Percentiles rank a stretch among this genome's conserved stretches.
phyloP scores from a whole-genome alignment of 257 asterid species.

The Solanum chilense region DNA sequence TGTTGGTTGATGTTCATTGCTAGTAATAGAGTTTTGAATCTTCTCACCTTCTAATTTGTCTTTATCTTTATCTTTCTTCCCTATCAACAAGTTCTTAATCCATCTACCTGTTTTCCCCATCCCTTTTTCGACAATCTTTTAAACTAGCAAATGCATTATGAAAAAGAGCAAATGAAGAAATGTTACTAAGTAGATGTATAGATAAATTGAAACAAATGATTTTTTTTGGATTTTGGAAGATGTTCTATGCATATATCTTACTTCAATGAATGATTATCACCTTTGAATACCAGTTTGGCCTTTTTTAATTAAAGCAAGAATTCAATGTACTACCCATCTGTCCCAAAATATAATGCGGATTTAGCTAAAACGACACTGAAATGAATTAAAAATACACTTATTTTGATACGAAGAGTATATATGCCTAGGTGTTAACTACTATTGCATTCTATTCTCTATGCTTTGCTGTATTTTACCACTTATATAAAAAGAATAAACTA shows the following conservation, averaged over 20 bases:
- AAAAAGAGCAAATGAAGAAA: not conserved
- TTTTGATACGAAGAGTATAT: not conserved
- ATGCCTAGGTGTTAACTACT: slow-evolving; percentile 1
- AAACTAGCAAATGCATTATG: not conserved
- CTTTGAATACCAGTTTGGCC: slow-evolving; percentile 24
- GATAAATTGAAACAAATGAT: slow-evolving; percentile 17
- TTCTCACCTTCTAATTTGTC: slow-evolving; percentile 7
- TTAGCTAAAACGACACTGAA: not conserved
- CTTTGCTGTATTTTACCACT: slow-evolving; percentile 4
- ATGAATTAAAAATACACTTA: not conserved
- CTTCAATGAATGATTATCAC: slow-evolving; percentile 9
- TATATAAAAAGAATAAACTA: not conserved
- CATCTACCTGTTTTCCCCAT: slow-evolving; percentile 89
- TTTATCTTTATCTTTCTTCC: slow-evolving; percentile 51
- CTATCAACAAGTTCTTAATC: slow-evolving; percentile 59
- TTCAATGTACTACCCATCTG: not conserved
- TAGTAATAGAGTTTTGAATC: not conserved
- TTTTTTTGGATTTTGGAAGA: not conserved
- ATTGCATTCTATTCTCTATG: slow-evolving; percentile 5
- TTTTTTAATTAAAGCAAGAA: slow-evolving; percentile 6
- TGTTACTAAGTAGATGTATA: not conserved
- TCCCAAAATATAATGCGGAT: not conserved
- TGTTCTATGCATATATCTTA: not conserved
- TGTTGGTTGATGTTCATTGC: slow-evolving; percentile 17
- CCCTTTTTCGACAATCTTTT: slow-evolving; percentile 21